Evolutionary conservation across 345 rosid genomes (phyloP), one percentile per base, ranked within the genome.

Genomic region (Rhizophora mangle): DNA sequence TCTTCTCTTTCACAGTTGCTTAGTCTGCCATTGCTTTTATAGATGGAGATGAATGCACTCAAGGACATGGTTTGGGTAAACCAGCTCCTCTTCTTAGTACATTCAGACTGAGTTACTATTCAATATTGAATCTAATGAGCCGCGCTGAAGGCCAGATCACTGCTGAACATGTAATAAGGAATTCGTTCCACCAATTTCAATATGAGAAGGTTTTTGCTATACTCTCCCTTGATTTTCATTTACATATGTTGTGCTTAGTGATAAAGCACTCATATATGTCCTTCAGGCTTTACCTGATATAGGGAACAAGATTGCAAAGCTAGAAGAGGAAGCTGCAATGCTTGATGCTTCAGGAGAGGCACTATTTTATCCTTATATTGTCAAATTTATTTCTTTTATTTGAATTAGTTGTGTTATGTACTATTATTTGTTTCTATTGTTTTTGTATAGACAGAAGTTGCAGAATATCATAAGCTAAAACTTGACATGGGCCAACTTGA

Each of bases 31-130:
- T 59, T 72, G 29, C 53, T 55, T 69, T 64, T 32, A 53, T 82
- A 95, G 99, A 90, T 92, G 98, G 99, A 92, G 84, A 88, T 95
- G 99, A 81, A 82, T 74, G 82, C 88, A 20, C 89, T 92, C 34
- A 88, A 74, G 82, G 98, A 95, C 75, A 92, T 95, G 99, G 82
- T 88, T 82, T 92, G 90, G 99, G 99, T 65, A 95, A 87, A 82
- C 99, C 99, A 36, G 99, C 99, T 66, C 99, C 99, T 70, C 85
- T 92, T 68, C 91, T 95, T 72, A 95, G 99, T 82, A 95, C 99
- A 64, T 95, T 95, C 80, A 87, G 99, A 82, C 78, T 95, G 77
- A 95, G 99, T 78, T 92, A 95, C 83, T 95, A 92, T 81, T 88
- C 99, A 65, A 95, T 95, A 76, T 85, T 95, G 83, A 95, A 95